Evolutionary conservation across 208 protist species (phyloP).

Genomic region (Phytomonas sp.): DNA sequence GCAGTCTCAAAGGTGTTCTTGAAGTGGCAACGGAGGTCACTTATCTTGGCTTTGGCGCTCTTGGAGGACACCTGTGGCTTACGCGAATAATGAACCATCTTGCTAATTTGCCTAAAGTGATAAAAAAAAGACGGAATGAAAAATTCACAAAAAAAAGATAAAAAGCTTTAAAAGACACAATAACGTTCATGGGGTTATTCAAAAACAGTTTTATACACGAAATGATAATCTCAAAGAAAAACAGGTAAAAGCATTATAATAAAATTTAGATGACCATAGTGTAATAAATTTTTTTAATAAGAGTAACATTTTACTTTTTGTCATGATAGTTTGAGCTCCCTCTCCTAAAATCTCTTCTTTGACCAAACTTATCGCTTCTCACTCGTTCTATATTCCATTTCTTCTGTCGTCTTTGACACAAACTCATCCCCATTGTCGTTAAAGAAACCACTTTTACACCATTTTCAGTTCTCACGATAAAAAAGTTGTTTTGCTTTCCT

Average conservation of each 20-base stretch:
- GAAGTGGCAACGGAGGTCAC: conserved; percentile 90
- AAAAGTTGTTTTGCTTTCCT: conserved; percentile 57
- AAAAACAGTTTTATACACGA: background rate
- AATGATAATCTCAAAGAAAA: background rate
- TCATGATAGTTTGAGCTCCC: background rate
- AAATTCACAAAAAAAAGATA: background rate
- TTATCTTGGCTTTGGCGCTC: conserved; percentile 81
- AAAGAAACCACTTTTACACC: conserved; percentile 46
- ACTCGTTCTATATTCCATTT: conserved; percentile 38
- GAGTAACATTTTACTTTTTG: background rate
- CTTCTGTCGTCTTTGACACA: conserved; percentile 25
- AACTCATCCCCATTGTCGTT: conserved; percentile 38
- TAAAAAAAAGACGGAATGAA: background rate
- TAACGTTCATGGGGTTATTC: background rate
- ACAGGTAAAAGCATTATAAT: background rate
- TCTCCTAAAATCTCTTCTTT: conserved; percentile 8
- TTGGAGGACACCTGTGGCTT: conserved; percentile 88
- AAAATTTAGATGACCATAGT: background rate
- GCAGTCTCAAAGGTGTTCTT: conserved; percentile 94
- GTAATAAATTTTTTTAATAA: background rate
- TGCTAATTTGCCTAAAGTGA: background rate
- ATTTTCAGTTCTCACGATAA: conserved; percentile 58
- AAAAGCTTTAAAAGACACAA: background rate
- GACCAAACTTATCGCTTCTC: conserved; percentile 15
- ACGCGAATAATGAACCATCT: conserved; percentile 87